Conservation (phyloP, 768 basidiomycete genomes). For the Boletus rubropictus region DNA sequence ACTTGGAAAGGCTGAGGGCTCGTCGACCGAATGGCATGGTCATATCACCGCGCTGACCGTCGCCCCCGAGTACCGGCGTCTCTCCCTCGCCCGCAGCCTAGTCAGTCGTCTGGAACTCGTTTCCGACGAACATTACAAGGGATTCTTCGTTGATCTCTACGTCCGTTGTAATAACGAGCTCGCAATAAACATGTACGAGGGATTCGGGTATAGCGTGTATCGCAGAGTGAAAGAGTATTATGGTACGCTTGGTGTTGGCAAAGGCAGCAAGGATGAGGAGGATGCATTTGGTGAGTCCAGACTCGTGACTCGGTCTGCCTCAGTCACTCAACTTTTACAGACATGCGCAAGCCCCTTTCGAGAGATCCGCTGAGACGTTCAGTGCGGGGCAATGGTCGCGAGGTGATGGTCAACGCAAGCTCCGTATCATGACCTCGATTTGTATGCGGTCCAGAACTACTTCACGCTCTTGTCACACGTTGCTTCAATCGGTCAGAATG, state of each 20-base stretch:
- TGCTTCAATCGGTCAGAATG: conserved; percentile 5
- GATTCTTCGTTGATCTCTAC: conserved; percentile 92
- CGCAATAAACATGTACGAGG: conserved; percentile 90
- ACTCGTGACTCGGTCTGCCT: not conserved
- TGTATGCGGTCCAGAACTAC: conserved; percentile 2
- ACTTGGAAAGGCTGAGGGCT: conserved; percentile 89
- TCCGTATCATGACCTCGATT: conserved; percentile 31
- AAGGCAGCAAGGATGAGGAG: conserved; percentile 76
- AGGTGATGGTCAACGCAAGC: conserved; percentile 53
- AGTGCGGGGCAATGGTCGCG: conserved; percentile 64
- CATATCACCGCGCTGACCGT: conserved; percentile 95
- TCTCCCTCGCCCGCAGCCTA: conserved; percentile 82
- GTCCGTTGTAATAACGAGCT: conserved; percentile 82
- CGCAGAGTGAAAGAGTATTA: conserved; percentile 89
- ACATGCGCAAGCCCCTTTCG: conserved; percentile 71
- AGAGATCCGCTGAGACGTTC: conserved; percentile 57
- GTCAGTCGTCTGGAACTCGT: conserved; percentile 82
- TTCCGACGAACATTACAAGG: conserved; percentile 74
- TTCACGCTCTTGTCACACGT: conserved; percentile 5
- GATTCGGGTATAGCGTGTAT: conserved; percentile 90
- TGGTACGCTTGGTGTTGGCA: conserved; percentile 67
- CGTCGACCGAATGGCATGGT: conserved; percentile 74
- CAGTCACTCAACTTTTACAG: conserved; percentile 23
- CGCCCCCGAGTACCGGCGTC: conserved; percentile 86
- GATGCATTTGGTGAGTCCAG: conserved; percentile 80